A percentile compares a stretch with the other conserved stretches of the same genome.
These are phyloP conservation scores for Sordariomycetes sp. DNA, from an alignment of 2,329 filamentous ascomycete genomes.

Conservation along the genomic window DNA sequence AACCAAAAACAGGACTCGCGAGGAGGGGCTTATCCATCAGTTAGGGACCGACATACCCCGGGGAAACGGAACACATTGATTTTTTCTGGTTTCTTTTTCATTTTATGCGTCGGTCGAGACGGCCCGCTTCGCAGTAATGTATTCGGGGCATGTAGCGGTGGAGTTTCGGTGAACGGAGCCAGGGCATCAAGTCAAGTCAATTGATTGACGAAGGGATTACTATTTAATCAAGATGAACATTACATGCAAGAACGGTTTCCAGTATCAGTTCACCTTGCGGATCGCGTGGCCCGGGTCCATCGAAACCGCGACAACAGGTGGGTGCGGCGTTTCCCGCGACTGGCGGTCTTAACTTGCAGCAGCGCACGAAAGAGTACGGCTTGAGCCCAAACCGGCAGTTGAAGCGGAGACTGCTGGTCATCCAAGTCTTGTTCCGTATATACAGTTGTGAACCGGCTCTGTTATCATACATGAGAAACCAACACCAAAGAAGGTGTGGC, in stretches of 20 bases:
- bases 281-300: too few relatives aligned
- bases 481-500: background rate
- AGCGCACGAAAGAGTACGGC: too few relatives aligned
- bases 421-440: too few relatives aligned
- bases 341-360: too few relatives aligned
- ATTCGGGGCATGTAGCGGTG: background rate
- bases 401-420: too few relatives aligned
- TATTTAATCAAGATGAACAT: background rate
- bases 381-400: too few relatives aligned
- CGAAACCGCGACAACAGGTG: too few relatives aligned
- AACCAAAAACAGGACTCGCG: background rate
- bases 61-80: background rate
- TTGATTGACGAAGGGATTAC: background rate
- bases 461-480: background rate
- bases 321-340: too few relatives aligned
- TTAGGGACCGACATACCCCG: constrained; percentile 3
- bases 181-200: background rate
- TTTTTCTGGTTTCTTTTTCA: background rate
- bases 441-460: too few relatives aligned
- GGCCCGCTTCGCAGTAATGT: background rate
- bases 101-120: background rate
- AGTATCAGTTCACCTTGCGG: too few relatives aligned
- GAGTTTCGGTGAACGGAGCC: background rate
- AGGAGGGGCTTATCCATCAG: background rate
- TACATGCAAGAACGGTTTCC: too few relatives aligned